Evolutionary conservation across 2,329 filamentous ascomycete genomes (phyloP), one percentile per base, ranked within the genome.

Genomic region (Akanthomyces uredinophilus): DNA sequence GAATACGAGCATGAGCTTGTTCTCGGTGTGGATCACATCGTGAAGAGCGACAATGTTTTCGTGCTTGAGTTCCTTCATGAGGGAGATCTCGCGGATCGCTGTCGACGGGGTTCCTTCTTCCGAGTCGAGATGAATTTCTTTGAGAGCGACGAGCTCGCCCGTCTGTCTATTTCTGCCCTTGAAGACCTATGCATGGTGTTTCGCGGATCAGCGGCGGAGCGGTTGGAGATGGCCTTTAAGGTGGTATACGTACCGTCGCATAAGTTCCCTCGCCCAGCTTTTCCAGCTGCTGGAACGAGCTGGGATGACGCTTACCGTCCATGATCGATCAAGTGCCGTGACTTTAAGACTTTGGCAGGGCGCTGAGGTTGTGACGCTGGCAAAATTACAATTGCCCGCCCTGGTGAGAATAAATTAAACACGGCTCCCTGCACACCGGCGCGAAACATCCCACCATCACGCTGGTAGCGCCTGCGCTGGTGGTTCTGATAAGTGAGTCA

Each of bases 61-160:
- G 77, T 99, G 95, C 78, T 98, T 98, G 68, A 99, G 84, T 78
- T 99, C 95, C 78, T 99, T 99, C 95, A 99, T 98, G 62, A 99
- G 83, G 1, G 93, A 97, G 70, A 99, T 99, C 77, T 99, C 95
- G 71, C 95, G 91, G 74, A 99, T 99, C 52, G 95, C 95, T 0
- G 95, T 99, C 57, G 91, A 96, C 4, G 95, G 95, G 0, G 95
- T 99, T 69, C 95, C 95, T 80, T 99, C 95, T 80, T 99, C 95
- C 55, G 91, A 96, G 76, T 99, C 95, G 65, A 99, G 90, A 74
- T 99, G 95, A 70, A 99, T 99, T 78, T 99, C 95, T 77, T 99
- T 99, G 66, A 99, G 83, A 6, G 95, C 95, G 43, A 99, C 95
- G 64, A 96, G 88, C 76, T 97, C 93, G 71, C 95, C 95, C 0